A percentile compares a stretch with the other conserved stretches of the same genome.
Conservation (phyloP, 345 rosid genomes). For the Melaleuca alternifolia region DNA sequence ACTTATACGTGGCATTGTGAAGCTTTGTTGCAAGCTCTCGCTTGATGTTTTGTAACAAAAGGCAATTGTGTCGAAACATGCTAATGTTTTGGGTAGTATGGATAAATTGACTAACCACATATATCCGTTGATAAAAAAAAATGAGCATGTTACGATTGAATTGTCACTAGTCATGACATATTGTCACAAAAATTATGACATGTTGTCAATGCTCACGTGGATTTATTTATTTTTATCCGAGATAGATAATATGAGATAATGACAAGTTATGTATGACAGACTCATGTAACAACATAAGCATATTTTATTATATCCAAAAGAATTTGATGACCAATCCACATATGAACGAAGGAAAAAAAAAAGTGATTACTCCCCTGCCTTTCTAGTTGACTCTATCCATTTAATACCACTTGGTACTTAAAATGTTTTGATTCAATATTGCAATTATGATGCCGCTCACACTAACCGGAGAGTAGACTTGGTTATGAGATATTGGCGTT, state of each 20-base stretch:
- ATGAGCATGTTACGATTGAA: background rate
- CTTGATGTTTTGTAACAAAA: background rate
- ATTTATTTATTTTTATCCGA: background rate
- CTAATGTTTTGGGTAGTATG: background rate
- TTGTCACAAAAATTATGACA: background rate
- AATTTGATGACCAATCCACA: too few relatives aligned
- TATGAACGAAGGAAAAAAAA: too few relatives aligned
- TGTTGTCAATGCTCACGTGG: background rate
- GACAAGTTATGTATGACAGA: too few relatives aligned
- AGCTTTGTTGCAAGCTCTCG: background rate
- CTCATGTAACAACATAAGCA: too few relatives aligned
- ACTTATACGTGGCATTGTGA: background rate
- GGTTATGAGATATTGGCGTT: too few relatives aligned
- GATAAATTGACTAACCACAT: background rate
- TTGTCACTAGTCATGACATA: background rate
- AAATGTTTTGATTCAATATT: too few relatives aligned
- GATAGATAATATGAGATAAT: background rate
- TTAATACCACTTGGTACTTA: too few relatives aligned
- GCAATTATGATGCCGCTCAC: too few relatives aligned
- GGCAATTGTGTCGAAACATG: background rate
- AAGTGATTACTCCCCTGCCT: too few relatives aligned
- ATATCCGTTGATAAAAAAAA: background rate
- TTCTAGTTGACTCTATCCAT: too few relatives aligned
- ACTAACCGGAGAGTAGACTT: too few relatives aligned
- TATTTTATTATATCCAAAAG: too few relatives aligned